Percentiles rank a stretch among this genome's conserved stretches.
These are phyloP conservation scores for grape (Vitis vinifera) DNA, from an alignment of 164 flowering plant genomes.

Conservation along the genomic window ASM3070453v1 NC_081818.1:1448001-1448500, in stretches of 20 bases:
- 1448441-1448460: constrained; percentile 72
- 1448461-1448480: constrained; percentile 14
- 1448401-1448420: constrained; percentile 89
- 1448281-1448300: constrained; percentile 79
- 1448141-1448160: constrained; percentile 84
- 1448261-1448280: constrained; percentile 58
- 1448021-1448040: background rate
- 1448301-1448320: constrained; percentile 82
- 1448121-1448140: constrained; percentile 89
- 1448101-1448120: constrained; percentile 71
- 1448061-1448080: constrained; percentile 60
- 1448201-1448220: background rate
- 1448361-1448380: background rate
- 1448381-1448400: constrained; percentile 72
- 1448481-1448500: background rate
- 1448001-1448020: background rate
- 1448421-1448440: constrained; percentile 57
- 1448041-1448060: background rate
- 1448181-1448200: constrained; percentile 3
- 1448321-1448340: constrained; percentile 23
- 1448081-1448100: constrained; percentile 90
- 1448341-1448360: constrained; percentile 6
- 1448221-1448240: constrained; percentile 14
- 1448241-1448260: constrained; percentile 75
- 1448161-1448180: constrained; percentile 65